Evolutionary conservation across 352 stramenopile species (phyloP).

Genomic region (Plasmopara muralis): DNA sequence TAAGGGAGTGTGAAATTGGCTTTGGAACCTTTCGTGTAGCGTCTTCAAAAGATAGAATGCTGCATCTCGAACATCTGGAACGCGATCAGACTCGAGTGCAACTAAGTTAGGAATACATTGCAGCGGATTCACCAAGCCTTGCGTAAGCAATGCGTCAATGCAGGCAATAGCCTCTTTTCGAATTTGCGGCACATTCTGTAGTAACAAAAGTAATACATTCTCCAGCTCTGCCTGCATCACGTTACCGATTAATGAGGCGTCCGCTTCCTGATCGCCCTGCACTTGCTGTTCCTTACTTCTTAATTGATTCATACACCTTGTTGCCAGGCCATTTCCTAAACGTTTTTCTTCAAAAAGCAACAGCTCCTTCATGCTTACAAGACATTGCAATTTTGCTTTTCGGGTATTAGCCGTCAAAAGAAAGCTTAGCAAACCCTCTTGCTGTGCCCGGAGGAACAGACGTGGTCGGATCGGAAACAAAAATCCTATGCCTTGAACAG

Average conservation of each 20-base stretch:
- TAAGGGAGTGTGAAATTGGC: conserved; percentile 40
- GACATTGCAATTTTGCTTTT: conserved; percentile 58
- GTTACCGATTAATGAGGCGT: conserved; percentile 77
- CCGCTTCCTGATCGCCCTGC: conserved; percentile 80
- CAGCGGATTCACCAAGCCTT: conserved; percentile 72
- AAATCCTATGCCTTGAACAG: conserved; percentile 77
- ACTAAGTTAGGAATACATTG: conserved; percentile 75
- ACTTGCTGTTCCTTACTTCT: conserved; percentile 74
- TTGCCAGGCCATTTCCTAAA: conserved; percentile 41
- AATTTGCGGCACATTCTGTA: conserved; percentile 53
- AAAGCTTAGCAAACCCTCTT: conserved; percentile 55
- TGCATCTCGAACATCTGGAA: conserved; percentile 53
- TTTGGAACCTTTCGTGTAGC: conserved; percentile 54
- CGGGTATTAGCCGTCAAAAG: conserved; percentile 33
- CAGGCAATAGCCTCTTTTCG: conserved; percentile 63
- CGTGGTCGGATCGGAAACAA: conserved; percentile 59
- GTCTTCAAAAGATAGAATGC: conserved; percentile 59
- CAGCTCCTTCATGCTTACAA: conserved; percentile 71
- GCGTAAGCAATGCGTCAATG: conserved; percentile 56
- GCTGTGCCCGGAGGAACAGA: conserved; percentile 63
- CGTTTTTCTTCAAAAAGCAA: conserved; percentile 64
- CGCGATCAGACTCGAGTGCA: conserved; percentile 70
- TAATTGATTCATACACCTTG: conserved; percentile 35
- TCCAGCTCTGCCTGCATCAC: conserved; percentile 80
- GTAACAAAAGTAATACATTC: conserved; percentile 48